A percentile compares a stretch with the other conserved stretches of the same genome.
Conservation (phyloP, 805 yeast genomes). For the Tetrapisispora namnaoensis region DNA sequence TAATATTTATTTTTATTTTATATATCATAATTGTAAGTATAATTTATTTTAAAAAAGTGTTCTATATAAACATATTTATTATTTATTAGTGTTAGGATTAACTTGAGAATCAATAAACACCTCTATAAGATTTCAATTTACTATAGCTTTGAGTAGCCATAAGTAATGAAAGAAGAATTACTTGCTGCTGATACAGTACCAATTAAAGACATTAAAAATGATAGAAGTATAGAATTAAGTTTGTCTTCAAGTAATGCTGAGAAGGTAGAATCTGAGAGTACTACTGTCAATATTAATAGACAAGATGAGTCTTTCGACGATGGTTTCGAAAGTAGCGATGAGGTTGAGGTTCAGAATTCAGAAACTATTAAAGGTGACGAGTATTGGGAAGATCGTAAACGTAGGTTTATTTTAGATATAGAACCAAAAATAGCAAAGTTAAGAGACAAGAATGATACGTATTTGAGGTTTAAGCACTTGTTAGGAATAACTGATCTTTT, state of each 20-base stretch:
- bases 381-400: constrained; percentile 32
- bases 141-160: not conserved
- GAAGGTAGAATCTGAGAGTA: not conserved
- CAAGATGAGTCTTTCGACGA: not conserved
- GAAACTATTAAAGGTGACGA: not conserved
- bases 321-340: not conserved
- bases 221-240: too few relatives aligned
- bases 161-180: not conserved
- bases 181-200: not conserved
- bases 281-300: not conserved
- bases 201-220: not conserved
- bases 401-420: constrained; percentile 38
- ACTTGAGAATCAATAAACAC: too few relatives aligned
- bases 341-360: not conserved
- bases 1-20: too few relatives aligned
- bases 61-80: too few relatives aligned
- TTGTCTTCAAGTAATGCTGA: too few relatives aligned
- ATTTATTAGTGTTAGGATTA: too few relatives aligned
- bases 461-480: constrained; percentile 69
- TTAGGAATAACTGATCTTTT: constrained; percentile 77
- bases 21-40: too few relatives aligned
- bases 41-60: too few relatives aligned
- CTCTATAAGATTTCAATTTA: too few relatives aligned
- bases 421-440: constrained; percentile 52
- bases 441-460: constrained; percentile 54